Conservation (phyloP, 2,329 filamentous ascomycete species). For the Pseudophaeomoniella oleicola region DNA sequence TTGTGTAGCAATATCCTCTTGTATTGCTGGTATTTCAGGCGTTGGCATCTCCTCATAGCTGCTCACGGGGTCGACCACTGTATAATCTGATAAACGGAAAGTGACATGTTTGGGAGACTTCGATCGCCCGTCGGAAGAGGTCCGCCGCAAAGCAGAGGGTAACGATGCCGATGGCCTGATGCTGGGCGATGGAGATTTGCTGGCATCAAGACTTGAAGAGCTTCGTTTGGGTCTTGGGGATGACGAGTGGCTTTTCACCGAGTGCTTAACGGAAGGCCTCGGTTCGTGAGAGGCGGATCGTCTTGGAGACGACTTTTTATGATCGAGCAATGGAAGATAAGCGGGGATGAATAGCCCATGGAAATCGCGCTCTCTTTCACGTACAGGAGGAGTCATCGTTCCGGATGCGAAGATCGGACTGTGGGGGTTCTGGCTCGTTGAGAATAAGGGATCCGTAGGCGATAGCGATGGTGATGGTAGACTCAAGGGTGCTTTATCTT, state of each 20-base stretch:
- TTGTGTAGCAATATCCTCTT: background rate
- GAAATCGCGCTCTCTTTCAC: constrained; percentile 7
- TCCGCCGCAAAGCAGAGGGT: constrained; percentile 10
- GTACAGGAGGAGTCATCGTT: constrained; percentile 2
- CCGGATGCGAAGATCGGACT: background rate
- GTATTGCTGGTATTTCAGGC: background rate
- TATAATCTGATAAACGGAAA: constrained; percentile 12
- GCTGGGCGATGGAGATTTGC: constrained; percentile 3
- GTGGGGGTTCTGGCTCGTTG: background rate
- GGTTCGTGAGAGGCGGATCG: too few species aligned
- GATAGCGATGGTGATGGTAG: background rate
- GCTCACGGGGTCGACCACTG: constrained; percentile 12
- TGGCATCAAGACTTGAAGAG: constrained; percentile 6
- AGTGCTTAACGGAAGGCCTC: too few species aligned
- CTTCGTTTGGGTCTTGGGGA: constrained; percentile 2
- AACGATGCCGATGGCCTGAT: constrained; percentile 3
- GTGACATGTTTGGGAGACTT: constrained; percentile 12
- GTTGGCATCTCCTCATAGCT: constrained; percentile 11
- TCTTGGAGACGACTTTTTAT: background rate
- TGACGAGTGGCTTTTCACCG: too few species aligned
- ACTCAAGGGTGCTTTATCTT: too few species aligned
- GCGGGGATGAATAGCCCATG: constrained; percentile 10
- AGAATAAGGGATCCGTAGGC: background rate
- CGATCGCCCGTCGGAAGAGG: constrained; percentile 4
- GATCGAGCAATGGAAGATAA: constrained; percentile 10